Evolutionary conservation across 208 protist genomes (phyloP).

Genomic region (Tritrichomonas foetus): DNA sequence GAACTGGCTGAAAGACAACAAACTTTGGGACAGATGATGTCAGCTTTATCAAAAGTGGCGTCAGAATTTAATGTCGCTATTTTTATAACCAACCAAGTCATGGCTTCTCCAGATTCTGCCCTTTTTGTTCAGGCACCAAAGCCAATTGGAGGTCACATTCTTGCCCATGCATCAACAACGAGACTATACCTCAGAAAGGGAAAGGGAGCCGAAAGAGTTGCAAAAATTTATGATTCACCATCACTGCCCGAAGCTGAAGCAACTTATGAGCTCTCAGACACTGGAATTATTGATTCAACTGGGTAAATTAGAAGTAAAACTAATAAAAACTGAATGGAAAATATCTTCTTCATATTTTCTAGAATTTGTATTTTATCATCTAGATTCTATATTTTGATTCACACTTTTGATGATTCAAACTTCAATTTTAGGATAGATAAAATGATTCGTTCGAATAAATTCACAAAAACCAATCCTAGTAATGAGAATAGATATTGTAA

Average conservation of each 20-base stretch:
- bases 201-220: slow-evolving; percentile 85
- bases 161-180: slow-evolving; percentile 95
- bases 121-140: slow-evolving; percentile 71
- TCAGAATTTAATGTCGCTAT: slow-evolving; percentile 81
- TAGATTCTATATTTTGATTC: no score
- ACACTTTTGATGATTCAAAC: no score
- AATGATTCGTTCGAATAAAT: no score
- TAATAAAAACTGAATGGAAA: no score
- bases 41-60: slow-evolving; percentile 80
- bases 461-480: no score
- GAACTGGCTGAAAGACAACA: slow-evolving; percentile 53
- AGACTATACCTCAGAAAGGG: slow-evolving; percentile 79
- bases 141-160: slow-evolving; percentile 86
- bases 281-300: slow-evolving; percentile 79
- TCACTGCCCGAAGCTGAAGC: slow-evolving; percentile 88
- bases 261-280: slow-evolving; percentile 77
- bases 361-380: no score
- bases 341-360: no score
- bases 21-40: slow-evolving; percentile 49
- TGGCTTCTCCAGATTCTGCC: slow-evolving; percentile 66
- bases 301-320: background rate
- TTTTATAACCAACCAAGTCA: slow-evolving; percentile 72
- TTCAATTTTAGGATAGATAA: no score
- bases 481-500: no score
- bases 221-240: slow-evolving; percentile 94